Percentiles rank a stretch among this genome's conserved stretches.
These are phyloP conservation scores for Trichoderma guizhouense DNA, from an alignment of 2,329 filamentous ascomycete species.

Conservation along the genomic window DNA sequence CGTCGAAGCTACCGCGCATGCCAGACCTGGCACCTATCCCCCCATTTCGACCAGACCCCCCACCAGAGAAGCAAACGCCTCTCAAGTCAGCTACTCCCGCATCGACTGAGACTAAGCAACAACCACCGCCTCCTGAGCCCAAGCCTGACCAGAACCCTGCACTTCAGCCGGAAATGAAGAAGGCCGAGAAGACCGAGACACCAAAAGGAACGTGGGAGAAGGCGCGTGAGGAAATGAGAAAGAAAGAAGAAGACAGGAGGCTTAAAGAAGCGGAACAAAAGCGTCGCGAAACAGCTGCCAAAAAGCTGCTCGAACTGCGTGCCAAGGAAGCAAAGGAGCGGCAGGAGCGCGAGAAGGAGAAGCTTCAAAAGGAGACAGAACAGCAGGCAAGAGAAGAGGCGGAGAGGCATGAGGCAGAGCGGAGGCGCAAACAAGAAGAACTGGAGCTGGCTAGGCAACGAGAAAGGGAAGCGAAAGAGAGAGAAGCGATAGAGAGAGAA, in stretches of 20 bases:
- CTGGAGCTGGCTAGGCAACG: constrained; percentile 36
- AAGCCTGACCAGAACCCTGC: neutral
- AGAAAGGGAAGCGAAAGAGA: constrained; percentile 36
- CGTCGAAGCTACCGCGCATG: constrained; percentile 17
- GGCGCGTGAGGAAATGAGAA: constrained; percentile 63
- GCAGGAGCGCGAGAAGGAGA: constrained; percentile 40
- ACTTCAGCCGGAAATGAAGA: neutral
- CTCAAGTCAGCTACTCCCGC: constrained; percentile 17
- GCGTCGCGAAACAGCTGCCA: constrained; percentile 54
- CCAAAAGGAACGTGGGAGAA: constrained; percentile 57
- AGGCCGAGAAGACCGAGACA: constrained; percentile 10
- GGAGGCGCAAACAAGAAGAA: constrained; percentile 30
- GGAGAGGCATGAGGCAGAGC: constrained; percentile 31
- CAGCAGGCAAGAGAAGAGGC: constrained; percentile 36
- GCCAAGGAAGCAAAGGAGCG: constrained; percentile 54
- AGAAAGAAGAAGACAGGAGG: constrained; percentile 62
- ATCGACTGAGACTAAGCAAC: constrained; percentile 4
- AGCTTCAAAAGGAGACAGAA: constrained; percentile 37
- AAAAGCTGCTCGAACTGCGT: constrained; percentile 50
- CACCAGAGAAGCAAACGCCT: constrained; percentile 24
- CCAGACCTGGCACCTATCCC: constrained; percentile 10
- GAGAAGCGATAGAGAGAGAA: constrained; percentile 34
- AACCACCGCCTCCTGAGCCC: neutral
- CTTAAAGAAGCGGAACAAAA: constrained; percentile 59
- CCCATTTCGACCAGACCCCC: constrained; percentile 26